Evolutionary conservation across 257 asterid species (phyloP).

Genomic region (Osmanthus fragrans): DNA sequence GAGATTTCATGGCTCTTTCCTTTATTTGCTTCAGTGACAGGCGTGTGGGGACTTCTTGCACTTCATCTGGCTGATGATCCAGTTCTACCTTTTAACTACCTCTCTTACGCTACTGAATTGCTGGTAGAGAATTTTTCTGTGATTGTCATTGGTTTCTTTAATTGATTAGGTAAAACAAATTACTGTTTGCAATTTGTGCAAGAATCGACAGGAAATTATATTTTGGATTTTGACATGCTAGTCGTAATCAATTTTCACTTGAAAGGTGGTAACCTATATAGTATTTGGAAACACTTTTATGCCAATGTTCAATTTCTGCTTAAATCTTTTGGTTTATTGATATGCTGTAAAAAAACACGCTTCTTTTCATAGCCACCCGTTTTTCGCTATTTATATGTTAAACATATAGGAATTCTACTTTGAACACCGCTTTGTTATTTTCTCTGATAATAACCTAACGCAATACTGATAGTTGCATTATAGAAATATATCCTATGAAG

Average conservation of each 20-base stretch:
- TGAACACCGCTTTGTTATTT: too few species aligned
- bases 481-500: not conserved
- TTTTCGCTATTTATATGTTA: too few species aligned
- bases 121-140: slow-evolving; percentile 45
- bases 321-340: too few species aligned
- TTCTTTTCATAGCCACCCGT: not conserved
- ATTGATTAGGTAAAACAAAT: not conserved
- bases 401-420: too few species aligned
- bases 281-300: too few species aligned
- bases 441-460: too few species aligned
- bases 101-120: slow-evolving; percentile 71
- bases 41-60: slow-evolving; percentile 91
- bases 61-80: slow-evolving; percentile 83
- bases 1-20: slow-evolving; percentile 4
- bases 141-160: not conserved
- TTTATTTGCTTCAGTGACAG: slow-evolving; percentile 52
- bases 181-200: not conserved
- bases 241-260: not conserved
- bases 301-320: too few species aligned
- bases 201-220: not conserved
- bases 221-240: not conserved
- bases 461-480: too few species aligned
- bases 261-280: not conserved
- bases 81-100: slow-evolving; percentile 79
- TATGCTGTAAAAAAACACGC: too few species aligned